Conservation (phyloP, 208 protist genomes). For the Wallacemonas sp. region DNA sequence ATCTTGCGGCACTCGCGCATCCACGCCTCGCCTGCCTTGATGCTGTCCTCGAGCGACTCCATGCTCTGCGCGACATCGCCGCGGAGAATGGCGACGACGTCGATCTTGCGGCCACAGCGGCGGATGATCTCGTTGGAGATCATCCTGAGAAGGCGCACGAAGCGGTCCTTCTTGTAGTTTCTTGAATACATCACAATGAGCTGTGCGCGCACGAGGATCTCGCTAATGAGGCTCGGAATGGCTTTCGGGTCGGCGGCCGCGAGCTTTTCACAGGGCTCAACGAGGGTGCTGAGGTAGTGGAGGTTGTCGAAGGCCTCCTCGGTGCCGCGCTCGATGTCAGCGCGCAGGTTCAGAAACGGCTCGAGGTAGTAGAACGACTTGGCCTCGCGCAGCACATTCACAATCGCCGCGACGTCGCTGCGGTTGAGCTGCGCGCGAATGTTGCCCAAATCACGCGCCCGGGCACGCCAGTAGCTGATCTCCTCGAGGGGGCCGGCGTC, state of each 20-base stretch:
- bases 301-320: slow-evolving; percentile 96
- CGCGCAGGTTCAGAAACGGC: slow-evolving; percentile 93
- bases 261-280: slow-evolving; percentile 93
- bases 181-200: slow-evolving; percentile 94
- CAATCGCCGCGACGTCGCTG: slow-evolving; percentile 89
- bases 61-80: slow-evolving; percentile 93
- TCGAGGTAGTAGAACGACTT: slow-evolving; percentile 95
- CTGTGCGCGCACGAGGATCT: slow-evolving; percentile 91
- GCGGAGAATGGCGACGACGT: slow-evolving; percentile 93
- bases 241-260: slow-evolving; percentile 76
- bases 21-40: slow-evolving; percentile 92
- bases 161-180: slow-evolving; percentile 95
- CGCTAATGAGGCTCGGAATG: slow-evolving; percentile 91
- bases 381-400: slow-evolving; percentile 88
- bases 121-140: slow-evolving; percentile 97
- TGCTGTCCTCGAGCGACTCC: slow-evolving; percentile 90
- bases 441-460: slow-evolving; percentile 94
- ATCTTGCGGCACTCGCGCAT: slow-evolving; percentile 88
- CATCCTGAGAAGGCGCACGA: slow-evolving; percentile 92
- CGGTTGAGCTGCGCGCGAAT: slow-evolving; percentile 95
- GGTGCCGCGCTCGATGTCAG: slow-evolving; percentile 92
- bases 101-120: slow-evolving; percentile 93
- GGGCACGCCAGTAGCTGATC: slow-evolving; percentile 95
- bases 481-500: slow-evolving; percentile 93
- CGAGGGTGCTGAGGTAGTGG: slow-evolving; percentile 93